Evolutionary conservation across 1,284 basidiomycete species (phyloP).

Genomic region (Ceratobasidium papillatum): DNA sequence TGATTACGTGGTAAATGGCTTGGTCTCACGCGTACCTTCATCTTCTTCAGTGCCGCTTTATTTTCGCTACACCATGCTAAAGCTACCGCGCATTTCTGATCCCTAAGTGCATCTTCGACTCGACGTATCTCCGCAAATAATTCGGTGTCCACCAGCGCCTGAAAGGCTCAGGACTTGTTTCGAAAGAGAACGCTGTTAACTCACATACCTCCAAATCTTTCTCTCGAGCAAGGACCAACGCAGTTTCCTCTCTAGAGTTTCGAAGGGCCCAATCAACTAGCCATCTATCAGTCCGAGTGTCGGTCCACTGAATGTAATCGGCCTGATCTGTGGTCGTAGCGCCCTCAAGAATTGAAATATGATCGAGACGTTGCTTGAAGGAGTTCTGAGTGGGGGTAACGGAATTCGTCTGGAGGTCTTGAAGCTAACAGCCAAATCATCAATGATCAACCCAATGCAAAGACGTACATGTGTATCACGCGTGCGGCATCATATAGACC

Average conservation of each 20-base stretch:
- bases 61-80: slow-evolving; percentile 97
- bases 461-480: slow-evolving; percentile 39
- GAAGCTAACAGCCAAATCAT: slow-evolving; percentile 59
- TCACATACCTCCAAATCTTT: slow-evolving; percentile 72
- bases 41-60: slow-evolving; percentile 88
- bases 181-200: slow-evolving; percentile 4
- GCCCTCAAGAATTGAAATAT: slow-evolving; percentile 69
- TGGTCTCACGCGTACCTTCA: slow-evolving; percentile 66
- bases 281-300: slow-evolving; percentile 86
- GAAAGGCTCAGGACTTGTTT: slow-evolving; percentile 32
- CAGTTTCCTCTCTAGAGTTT: slow-evolving; percentile 73
- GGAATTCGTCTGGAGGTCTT: slow-evolving; percentile 70
- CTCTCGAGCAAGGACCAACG: slow-evolving; percentile 72
- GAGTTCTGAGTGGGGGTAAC: slow-evolving; percentile 74
- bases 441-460: slow-evolving; percentile 35
- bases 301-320: slow-evolving; percentile 78
- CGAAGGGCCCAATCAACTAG: slow-evolving; percentile 91
- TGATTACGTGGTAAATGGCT: background rate
- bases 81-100: slow-evolving; percentile 85
- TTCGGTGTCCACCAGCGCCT: slow-evolving; percentile 90
- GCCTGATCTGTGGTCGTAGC: slow-evolving; percentile 62
- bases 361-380: slow-evolving; percentile 74
- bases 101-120: slow-evolving; percentile 81
- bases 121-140: slow-evolving; percentile 87
- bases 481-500: background rate